phyloP scores from a whole-genome alignment of 352 stramenopile species.

The Pythium chondricola region DNA sequence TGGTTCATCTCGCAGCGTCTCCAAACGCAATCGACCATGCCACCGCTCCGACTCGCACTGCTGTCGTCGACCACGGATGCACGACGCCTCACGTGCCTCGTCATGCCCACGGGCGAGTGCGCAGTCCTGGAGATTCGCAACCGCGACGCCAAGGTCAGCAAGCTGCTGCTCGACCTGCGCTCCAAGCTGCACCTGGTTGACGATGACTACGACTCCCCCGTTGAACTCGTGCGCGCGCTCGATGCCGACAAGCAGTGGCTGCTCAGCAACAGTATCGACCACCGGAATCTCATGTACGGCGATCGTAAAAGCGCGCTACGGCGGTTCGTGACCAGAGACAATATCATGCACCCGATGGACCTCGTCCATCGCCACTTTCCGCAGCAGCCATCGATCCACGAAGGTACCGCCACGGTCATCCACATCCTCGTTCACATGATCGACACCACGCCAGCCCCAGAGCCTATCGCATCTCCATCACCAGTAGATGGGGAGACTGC shows the following conservation, averaged over 20 bases:
- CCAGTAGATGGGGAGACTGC: neutral
- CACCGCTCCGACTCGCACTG: neutral
- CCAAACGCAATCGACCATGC: neutral
- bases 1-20: neutral
- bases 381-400: neutral
- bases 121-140: neutral
- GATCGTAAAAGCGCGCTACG: neutral
- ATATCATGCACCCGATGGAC: neutral
- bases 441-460: too few relatives aligned
- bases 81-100: neutral
- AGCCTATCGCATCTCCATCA: neutral
- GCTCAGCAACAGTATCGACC: neutral
- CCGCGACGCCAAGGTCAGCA: neutral
- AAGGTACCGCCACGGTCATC: neutral
- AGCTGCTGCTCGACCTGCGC: neutral
- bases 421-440: slow-evolving; percentile 6
- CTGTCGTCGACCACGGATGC: slow-evolving; percentile 1
- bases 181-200: neutral
- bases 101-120: neutral
- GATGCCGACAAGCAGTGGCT: neutral
- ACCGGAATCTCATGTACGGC: neutral
- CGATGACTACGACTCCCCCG: neutral
- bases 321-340: neutral
- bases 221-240: neutral
- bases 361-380: slow-evolving; percentile 6